Evolutionary conservation across 2,329 filamentous ascomycete species (phyloP).

Genomic region (Sporothrix protearum): DNA sequence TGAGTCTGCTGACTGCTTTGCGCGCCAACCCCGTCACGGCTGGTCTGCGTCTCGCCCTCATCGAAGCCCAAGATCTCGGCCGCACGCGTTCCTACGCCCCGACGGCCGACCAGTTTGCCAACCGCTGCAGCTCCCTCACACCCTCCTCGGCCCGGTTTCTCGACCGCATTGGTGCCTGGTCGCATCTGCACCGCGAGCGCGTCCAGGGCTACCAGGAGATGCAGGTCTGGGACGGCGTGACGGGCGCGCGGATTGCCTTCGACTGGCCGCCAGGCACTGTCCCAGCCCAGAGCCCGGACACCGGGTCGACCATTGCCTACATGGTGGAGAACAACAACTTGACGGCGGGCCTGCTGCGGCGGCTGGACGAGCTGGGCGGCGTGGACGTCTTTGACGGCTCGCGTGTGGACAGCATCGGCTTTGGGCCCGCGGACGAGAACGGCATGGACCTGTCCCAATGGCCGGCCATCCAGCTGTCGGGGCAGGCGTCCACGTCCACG

Average conservation of each 20-base stretch:
- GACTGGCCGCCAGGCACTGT: slow-evolving; percentile 59
- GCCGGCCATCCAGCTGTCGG: slow-evolving; percentile 70
- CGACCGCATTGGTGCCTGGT: slow-evolving; percentile 79
- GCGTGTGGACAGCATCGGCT: slow-evolving; percentile 72
- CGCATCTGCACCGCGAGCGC: slow-evolving; percentile 65
- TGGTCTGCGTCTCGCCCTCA: slow-evolving; percentile 75
- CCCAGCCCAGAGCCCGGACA: slow-evolving; percentile 35
- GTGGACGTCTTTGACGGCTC: slow-evolving; percentile 72
- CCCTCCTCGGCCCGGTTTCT: slow-evolving; percentile 82
- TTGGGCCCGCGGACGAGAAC: slow-evolving; percentile 51
- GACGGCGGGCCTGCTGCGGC: slow-evolving; percentile 69
- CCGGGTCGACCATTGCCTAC: slow-evolving; percentile 71
- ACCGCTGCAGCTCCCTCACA: slow-evolving; percentile 92
- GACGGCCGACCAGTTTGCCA: slow-evolving; percentile 70
- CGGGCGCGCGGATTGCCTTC: slow-evolving; percentile 83
- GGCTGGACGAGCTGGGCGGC: slow-evolving; percentile 65
- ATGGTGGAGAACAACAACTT: slow-evolving; percentile 96
- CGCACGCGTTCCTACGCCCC: slow-evolving; percentile 65
- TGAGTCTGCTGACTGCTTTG: slow-evolving; percentile 75
- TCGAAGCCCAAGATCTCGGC: slow-evolving; percentile 82
- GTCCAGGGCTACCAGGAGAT: slow-evolving; percentile 90
- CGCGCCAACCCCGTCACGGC: slow-evolving; percentile 72
- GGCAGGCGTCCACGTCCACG: slow-evolving; percentile 36
- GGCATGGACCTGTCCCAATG: slow-evolving; percentile 76
- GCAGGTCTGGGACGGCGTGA: slow-evolving; percentile 97